Evolutionary conservation across 2,329 filamentous ascomycete genomes (phyloP), one percentile per base, ranked within the genome.

Genomic region (Calonectria crousiana): DNA sequence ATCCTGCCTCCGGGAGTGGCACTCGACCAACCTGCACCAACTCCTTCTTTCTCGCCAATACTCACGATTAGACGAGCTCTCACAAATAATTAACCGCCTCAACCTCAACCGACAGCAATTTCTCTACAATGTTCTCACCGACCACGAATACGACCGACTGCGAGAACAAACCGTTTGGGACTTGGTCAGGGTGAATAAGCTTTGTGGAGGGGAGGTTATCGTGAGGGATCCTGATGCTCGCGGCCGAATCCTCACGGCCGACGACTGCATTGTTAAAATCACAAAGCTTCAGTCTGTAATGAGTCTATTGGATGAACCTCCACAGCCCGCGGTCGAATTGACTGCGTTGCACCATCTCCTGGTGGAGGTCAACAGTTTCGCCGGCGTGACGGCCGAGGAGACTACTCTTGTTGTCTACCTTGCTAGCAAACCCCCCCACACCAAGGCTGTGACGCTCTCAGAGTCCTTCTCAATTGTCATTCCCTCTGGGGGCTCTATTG

Each of bases 141-240:
- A 91, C 30, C 93, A 94, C 83, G 97, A 99, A 85, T 93, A 97
- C 81, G 88, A 91, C n/a, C 88, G 87, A 47, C 87, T 98, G 74
- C 93, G 97, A 74, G 95, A 98, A 83, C 93, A 94, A 83, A 97
- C 95, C 0, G 95, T 99, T 0, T 99, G 97, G 97, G 95, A 98
- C 81, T 88, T 99, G 65, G 96, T 98, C 3, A 92, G 91, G 53
- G 96, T 96, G 56, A 99, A 99, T 86, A 98, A 98, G 86, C 91
- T 98, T 81, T 93, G 98, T 69, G 95, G 93, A 75, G 95, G 95
- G 66, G 96, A 98, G 82, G 94, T 99, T 62, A 98, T 99, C 83
- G 97, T 99, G 73, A 93, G 97, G 36, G 97, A 97, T 84, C 95
- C 97, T 2, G 90, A 90, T 26, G 93, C 96, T 82, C 91, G 94